Evolutionary conservation across 805 yeast species (phyloP).

Genomic region (Ogataea philodendri): DNA sequence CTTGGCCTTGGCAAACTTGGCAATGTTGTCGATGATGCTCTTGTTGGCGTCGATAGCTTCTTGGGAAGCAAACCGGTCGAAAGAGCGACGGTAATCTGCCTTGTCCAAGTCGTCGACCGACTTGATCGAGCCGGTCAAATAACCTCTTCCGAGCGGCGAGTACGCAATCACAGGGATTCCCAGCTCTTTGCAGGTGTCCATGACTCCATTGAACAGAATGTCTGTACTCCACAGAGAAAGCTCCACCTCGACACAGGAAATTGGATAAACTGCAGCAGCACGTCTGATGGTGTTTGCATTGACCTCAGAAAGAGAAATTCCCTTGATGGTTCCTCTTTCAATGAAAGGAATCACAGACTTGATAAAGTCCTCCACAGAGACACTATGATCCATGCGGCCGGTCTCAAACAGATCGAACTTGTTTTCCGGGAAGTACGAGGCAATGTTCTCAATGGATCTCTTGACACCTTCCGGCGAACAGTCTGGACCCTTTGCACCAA

Average conservation of each 20-base stretch:
- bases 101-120: conserved; percentile 46
- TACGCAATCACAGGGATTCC: conserved; percentile 72
- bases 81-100: conserved; percentile 49
- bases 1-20: conserved; percentile 46
- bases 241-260: conserved; percentile 76
- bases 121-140: conserved; percentile 61
- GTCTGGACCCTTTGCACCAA: conserved; percentile 39
- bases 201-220: conserved; percentile 59
- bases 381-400: conserved; percentile 62
- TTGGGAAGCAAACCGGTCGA: conserved; percentile 62
- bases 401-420: conserved; percentile 50
- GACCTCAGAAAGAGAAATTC: conserved; percentile 74
- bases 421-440: conserved; percentile 29
- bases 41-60: conserved; percentile 51
- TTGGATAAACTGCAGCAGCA: conserved; percentile 55
- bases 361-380: conserved; percentile 59
- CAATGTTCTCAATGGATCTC: conserved; percentile 47
- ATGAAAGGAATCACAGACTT: conserved; percentile 55
- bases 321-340: conserved; percentile 63
- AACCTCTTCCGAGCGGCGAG: conserved; percentile 81
- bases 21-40: conserved; percentile 47
- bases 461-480: conserved; percentile 48
- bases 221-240: conserved; percentile 66
- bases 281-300: conserved; percentile 56
- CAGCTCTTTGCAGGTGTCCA: conserved; percentile 53